These are phyloP conservation scores for Apostasia shenzhenica DNA, from an alignment of 106 monocot species.

Conservation along the genomic window DNA sequence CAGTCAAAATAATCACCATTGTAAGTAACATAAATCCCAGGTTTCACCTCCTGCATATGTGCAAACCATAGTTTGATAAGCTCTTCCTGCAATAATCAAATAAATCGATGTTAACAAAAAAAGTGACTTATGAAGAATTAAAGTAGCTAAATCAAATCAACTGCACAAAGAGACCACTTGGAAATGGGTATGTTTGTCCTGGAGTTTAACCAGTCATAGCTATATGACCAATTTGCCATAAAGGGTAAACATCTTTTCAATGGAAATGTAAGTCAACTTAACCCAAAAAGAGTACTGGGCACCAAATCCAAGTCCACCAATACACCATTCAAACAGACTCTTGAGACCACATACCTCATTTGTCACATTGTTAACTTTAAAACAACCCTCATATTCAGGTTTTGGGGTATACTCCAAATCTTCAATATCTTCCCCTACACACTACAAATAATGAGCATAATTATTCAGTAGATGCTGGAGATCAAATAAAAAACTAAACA, in stretches of 20 bases:
- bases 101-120: background rate
- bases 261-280: too few species aligned
- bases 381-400: constrained; percentile 95
- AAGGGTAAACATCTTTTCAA: too few species aligned
- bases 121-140: background rate
- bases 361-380: constrained; percentile 83
- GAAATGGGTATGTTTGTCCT: too few species aligned
- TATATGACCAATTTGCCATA: too few species aligned
- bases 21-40: constrained; percentile 98
- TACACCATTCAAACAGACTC: background rate
- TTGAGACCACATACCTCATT: constrained; percentile 62
- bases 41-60: constrained; percentile 92
- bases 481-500: too few species aligned
- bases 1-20: constrained; percentile 99
- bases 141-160: background rate
- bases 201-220: too few species aligned
- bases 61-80: constrained; percentile 83
- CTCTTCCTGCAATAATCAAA: constrained; percentile 43
- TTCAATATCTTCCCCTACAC: constrained; percentile 94
- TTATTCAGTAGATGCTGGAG: too few species aligned
- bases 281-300: too few species aligned
- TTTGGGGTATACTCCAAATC: constrained; percentile 98
- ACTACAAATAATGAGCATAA: constrained; percentile 26
- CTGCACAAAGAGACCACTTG: too few species aligned
- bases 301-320: too few species aligned